phyloP scores from a whole-genome alignment of 805 yeast genomes.

The Ogataea salicorniae region DNA sequence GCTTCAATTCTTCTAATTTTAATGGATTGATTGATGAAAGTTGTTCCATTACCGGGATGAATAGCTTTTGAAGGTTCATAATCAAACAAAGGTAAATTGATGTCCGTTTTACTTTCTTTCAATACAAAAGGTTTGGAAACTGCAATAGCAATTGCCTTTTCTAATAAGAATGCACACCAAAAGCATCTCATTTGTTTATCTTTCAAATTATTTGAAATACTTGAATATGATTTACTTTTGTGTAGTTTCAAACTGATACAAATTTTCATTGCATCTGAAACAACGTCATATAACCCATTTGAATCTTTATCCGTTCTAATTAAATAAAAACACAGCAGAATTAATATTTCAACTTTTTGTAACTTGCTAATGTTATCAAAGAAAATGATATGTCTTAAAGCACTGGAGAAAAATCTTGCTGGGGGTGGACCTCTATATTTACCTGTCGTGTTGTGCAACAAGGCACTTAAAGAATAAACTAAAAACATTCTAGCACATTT shows the following conservation, averaged over 20 bases:
- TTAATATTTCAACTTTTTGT: constrained; percentile 47
- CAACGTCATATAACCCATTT: constrained; percentile 45
- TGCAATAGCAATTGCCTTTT: constrained; percentile 56
- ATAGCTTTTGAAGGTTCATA: constrained; percentile 36
- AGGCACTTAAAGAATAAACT: constrained; percentile 46
- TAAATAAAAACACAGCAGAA: constrained; percentile 48
- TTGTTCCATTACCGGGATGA: constrained; percentile 31
- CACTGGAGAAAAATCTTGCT: constrained; percentile 51
- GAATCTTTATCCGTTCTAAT: constrained; percentile 61
- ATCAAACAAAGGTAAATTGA: constrained; percentile 45
- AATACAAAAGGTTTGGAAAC: constrained; percentile 54
- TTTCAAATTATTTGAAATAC: constrained; percentile 19
- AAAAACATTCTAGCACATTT: constrained; percentile 53
- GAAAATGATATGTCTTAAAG: constrained; percentile 49
- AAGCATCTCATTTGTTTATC: constrained; percentile 48
- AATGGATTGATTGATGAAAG: constrained; percentile 53
- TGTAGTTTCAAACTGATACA: constrained; percentile 36
- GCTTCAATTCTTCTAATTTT: constrained; percentile 56
- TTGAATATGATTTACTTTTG: constrained; percentile 32
- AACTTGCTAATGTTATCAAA: constrained; percentile 36
- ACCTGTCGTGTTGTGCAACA: constrained; percentile 51
- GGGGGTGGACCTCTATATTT: constrained; percentile 53
- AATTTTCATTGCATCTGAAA: constrained; percentile 46
- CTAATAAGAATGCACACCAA: constrained; percentile 62
- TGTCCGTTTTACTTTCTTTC: constrained; percentile 45